phyloP scores from a whole-genome alignment of 495 filamentous ascomycete species.

The Amorphotheca resinae region DNA sequence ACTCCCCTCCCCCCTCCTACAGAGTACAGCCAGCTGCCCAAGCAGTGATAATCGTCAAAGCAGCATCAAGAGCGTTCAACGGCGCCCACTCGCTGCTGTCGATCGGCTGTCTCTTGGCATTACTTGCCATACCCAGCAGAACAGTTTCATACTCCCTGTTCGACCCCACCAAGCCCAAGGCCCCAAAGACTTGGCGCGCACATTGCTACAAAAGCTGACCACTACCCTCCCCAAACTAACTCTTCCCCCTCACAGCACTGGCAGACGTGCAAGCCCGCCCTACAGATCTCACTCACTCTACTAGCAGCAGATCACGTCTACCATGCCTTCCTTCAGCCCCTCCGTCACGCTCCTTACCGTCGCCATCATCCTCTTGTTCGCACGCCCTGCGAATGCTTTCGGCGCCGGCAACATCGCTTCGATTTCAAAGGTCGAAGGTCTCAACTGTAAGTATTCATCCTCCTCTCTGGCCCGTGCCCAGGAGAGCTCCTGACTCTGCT shows the following conservation, averaged over 20 bases:
- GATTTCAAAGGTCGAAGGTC: slow-evolving; percentile 64
- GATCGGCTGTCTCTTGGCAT: no score
- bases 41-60: no score
- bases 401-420: slow-evolving; percentile 48
- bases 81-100: no score
- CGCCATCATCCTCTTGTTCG: slow-evolving; percentile 45
- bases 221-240: not conserved
- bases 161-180: not conserved
- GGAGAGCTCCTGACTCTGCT: slow-evolving; percentile 3
- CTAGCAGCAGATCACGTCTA: no score
- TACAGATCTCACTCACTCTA: no score
- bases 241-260: not conserved
- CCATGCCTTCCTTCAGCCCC: slow-evolving; percentile 20
- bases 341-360: slow-evolving; percentile 28
- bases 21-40: no score
- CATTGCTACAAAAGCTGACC: not conserved
- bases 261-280: no score
- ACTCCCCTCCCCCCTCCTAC: no score
- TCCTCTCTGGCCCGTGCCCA: not conserved
- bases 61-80: no score
- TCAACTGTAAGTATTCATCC: slow-evolving; percentile 45
- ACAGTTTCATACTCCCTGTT: no score
- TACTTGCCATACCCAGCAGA: not conserved
- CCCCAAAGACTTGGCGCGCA: not conserved
- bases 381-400: slow-evolving; percentile 60